phyloP scores from a whole-genome alignment of 1,139 yeast genomes.

The Yamadazyma diddensiae region DNA sequence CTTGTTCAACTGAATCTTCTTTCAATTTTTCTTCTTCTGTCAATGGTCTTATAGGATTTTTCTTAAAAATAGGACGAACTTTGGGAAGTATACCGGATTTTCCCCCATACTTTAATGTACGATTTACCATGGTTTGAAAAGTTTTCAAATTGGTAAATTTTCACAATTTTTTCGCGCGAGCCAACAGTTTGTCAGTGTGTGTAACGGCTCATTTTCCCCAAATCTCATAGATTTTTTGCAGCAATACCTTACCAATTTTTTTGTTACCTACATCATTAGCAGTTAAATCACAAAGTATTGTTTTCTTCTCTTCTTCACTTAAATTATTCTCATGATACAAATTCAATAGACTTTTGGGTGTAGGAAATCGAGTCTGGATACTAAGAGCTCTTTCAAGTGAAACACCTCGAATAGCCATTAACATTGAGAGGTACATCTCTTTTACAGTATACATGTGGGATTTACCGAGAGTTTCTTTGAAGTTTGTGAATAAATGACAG shows the following conservation, averaged over 20 bases:
- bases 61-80: slow-evolving; percentile 68
- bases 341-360: slow-evolving; percentile 55
- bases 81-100: slow-evolving; percentile 83
- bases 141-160: slow-evolving; percentile 3
- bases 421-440: slow-evolving; percentile 72
- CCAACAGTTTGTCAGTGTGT: neutral
- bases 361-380: slow-evolving; percentile 63
- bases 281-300: slow-evolving; percentile 43
- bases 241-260: slow-evolving; percentile 56
- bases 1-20: slow-evolving; percentile 51
- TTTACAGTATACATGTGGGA: slow-evolving; percentile 67
- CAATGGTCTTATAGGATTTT: slow-evolving; percentile 55
- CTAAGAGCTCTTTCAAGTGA: slow-evolving; percentile 81
- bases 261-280: slow-evolving; percentile 57
- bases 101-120: slow-evolving; percentile 52
- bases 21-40: slow-evolving; percentile 30
- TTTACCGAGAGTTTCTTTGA: slow-evolving; percentile 71
- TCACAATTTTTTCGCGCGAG: neutral
- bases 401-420: slow-evolving; percentile 77
- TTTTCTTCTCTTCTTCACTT: slow-evolving; percentile 31
- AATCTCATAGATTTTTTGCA: slow-evolving; percentile 56
- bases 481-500: slow-evolving; percentile 64
- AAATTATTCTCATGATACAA: slow-evolving; percentile 22
- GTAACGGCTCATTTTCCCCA: slow-evolving; percentile 45
- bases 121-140: slow-evolving; percentile 40